Evolutionary conservation across 2,329 filamentous ascomycete genomes (phyloP), one percentile per base, ranked within the genome.

Genomic region (Macroventuria anomochaeta): DNA sequence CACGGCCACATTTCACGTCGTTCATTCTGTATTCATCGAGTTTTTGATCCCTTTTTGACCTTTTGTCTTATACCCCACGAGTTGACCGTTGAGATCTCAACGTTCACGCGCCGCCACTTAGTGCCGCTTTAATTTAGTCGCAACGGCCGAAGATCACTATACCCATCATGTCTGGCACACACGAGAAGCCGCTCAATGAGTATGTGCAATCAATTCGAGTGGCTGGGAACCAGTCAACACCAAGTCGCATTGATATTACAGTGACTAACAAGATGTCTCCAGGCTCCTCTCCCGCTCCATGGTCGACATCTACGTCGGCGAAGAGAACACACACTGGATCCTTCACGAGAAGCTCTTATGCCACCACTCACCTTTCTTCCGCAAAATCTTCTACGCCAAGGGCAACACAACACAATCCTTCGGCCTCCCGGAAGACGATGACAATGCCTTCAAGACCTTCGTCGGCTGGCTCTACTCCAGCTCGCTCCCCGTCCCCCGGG

Each of bases 261-360:
- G 29, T 28, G 15, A 34, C 29, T 40, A 20, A 49, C 42, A n/a
- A 37, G 13, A 25, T 37, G 3, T 15, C 38, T 20, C 13, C 61
- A 82, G 80, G 72, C 80, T 84, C 62, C 79, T 84, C 58, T 81
- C 80, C 53, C 77, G 75, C 49, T 77, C 80, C 55, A 79, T 83
- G 72, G 81, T 83, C 52, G 80, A 83, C 71, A 78, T 84, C 69
- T 83, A 83, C 67, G 79, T 84, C 67, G 81, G 81, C 47, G 58
- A 75, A 6, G 78, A 81, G 29, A 81, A 81, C 72, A 82, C 80
- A 1, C 79, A 81, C 69, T 84, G 80, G 80, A 76, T 79, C 50
- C 74, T 84, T 3, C 81, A 83, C 75, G 80, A 84, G 64, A 82
- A 82, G 60, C 80, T 84, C 7, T 78, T 84, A 38, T 82, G 80